phyloP scores from a whole-genome alignment of 306 rosid species.

The Vigna angularis region DNA sequence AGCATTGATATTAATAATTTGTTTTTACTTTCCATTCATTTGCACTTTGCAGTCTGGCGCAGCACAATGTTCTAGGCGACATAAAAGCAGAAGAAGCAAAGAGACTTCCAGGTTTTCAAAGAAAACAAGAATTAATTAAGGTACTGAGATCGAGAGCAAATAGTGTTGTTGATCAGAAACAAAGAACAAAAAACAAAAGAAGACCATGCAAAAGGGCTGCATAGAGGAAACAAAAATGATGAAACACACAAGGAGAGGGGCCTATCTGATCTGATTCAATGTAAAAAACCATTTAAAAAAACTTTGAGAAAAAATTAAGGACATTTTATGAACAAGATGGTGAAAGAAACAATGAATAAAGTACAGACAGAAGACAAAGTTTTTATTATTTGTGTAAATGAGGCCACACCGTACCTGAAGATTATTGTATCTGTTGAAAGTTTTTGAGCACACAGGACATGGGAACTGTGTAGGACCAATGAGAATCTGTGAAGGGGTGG shows the following conservation, averaged over 20 bases:
- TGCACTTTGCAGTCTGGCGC: slow-evolving; percentile 33
- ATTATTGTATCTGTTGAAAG: slow-evolving; percentile 90
- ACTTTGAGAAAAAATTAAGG: background rate
- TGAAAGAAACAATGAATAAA: background rate
- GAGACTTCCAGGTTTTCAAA: slow-evolving; percentile 46
- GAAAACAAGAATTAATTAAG: slow-evolving; percentile 34
- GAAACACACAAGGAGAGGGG: slow-evolving; percentile 1
- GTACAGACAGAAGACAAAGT: background rate
- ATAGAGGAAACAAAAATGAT: background rate
- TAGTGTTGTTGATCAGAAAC: slow-evolving; percentile 39
- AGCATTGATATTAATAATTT: slow-evolving; percentile 32
- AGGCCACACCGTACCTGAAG: slow-evolving; percentile 65
- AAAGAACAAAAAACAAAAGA: slow-evolving; percentile 16
- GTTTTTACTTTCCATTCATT: slow-evolving; percentile 13
- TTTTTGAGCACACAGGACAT: slow-evolving; percentile 80
- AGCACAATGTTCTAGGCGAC: slow-evolving; percentile 50
- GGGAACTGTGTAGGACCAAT: slow-evolving; percentile 85
- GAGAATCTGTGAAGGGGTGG: slow-evolving; percentile 87
- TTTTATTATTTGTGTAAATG: background rate
- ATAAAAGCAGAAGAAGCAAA: slow-evolving; percentile 43
- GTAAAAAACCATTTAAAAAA: background rate
- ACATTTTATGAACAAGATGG: background rate
- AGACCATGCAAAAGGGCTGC: slow-evolving; percentile 47
- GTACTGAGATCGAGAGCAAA: slow-evolving; percentile 37
- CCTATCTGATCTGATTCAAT: slow-evolving; percentile 6